Conservation (phyloP, 495 filamentous ascomycete genomes). For the Xanthoparmelia taractica region DNA sequence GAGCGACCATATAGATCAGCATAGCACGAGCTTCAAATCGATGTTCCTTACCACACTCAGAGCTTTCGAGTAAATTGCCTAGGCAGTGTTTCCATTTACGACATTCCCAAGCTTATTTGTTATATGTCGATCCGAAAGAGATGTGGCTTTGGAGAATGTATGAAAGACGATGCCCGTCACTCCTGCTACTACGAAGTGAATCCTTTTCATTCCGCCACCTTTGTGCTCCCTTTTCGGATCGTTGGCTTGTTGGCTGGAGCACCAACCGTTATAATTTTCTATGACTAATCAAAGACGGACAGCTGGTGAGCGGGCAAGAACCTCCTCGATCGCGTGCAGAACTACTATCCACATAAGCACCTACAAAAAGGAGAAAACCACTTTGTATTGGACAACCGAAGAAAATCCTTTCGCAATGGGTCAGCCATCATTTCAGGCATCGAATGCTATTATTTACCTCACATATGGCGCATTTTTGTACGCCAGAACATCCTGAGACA, state of each 20-base stretch:
- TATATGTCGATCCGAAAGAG: too few species aligned
- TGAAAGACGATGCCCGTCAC: too few species aligned
- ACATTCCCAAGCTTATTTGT: background rate
- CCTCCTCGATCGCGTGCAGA: background rate
- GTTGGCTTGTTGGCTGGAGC: background rate
- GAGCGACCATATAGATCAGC: slow-evolving; percentile 3
- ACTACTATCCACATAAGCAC: background rate
- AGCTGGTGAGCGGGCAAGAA: background rate
- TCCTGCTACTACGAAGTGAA: background rate
- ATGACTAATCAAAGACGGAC: background rate
- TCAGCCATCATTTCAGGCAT: slow-evolving; percentile 58
- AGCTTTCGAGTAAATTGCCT: too few species aligned
- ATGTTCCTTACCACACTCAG: background rate
- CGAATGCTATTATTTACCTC: slow-evolving; percentile 68
- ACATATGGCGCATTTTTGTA: slow-evolving; percentile 68
- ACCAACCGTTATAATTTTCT: background rate
- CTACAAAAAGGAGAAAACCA: background rate
- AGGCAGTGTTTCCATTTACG: background rate
- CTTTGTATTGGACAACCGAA: background rate
- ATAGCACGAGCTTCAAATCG: slow-evolving; percentile 1
- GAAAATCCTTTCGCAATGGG: slow-evolving; percentile 45
- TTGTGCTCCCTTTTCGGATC: background rate
- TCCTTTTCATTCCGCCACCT: background rate
- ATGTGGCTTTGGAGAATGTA: too few species aligned
- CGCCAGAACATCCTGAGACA: slow-evolving; percentile 20